Evolutionary conservation across 148 eudicot species (phyloP).

Genomic region (Cornus kousa): DNA sequence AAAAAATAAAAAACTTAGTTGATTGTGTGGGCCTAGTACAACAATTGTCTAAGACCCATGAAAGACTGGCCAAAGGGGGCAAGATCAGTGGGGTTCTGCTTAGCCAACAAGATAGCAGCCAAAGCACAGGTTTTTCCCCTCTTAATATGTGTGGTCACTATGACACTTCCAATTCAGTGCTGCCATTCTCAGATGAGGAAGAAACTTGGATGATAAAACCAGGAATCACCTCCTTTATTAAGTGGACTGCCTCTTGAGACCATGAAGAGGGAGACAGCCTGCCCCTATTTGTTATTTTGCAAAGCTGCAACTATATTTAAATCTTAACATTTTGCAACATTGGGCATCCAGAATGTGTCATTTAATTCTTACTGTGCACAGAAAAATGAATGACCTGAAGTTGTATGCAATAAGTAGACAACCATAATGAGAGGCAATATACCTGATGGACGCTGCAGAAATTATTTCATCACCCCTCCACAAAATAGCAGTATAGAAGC

Average conservation of each 20-base stretch:
- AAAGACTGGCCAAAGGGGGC: neutral
- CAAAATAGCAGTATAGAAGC: slow-evolving; percentile 81
- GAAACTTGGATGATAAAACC: neutral
- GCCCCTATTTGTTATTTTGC: no score
- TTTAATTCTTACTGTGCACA: neutral
- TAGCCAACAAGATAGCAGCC: neutral
- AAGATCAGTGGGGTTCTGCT: neutral
- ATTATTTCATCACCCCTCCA: slow-evolving; percentile 93
- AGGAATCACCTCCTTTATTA: neutral
- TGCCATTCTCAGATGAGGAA: neutral
- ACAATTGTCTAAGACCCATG: no score
- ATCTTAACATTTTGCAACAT: neutral
- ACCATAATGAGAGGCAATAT: slow-evolving; percentile 12
- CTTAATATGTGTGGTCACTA: neutral
- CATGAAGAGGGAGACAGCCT: neutral
- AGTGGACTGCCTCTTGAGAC: neutral
- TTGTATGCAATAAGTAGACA: neutral
- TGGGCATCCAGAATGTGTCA: neutral
- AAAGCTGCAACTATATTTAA: neutral
- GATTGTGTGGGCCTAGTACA: no score
- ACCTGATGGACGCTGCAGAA: slow-evolving; percentile 96
- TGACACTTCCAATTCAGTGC: neutral
- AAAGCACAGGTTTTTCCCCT: neutral
- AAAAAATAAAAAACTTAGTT: no score
- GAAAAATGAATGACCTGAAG: neutral